phyloP scores from a whole-genome alignment of 768 basidiomycete species.

The Roridomyces roridus region DNA sequence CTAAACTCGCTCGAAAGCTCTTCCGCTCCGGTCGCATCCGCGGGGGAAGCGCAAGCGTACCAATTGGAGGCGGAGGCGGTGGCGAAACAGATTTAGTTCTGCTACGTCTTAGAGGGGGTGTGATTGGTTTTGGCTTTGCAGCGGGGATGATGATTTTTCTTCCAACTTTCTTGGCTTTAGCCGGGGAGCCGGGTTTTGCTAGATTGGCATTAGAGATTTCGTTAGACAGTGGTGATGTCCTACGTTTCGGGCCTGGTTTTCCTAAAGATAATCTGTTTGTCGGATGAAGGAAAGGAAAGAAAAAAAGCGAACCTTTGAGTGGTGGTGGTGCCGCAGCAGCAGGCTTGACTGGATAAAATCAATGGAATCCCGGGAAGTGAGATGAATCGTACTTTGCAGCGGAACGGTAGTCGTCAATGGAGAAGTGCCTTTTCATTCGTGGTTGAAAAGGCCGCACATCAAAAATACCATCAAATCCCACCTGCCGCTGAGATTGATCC shows the following conservation, averaged over 20 bases:
- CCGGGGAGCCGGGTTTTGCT: constrained; percentile 17
- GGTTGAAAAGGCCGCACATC: constrained; percentile 10
- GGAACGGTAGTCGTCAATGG: constrained; percentile 2
- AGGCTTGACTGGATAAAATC: constrained; percentile 1
- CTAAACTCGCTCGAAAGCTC: constrained; percentile 8
- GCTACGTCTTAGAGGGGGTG: background rate
- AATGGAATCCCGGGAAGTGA: background rate
- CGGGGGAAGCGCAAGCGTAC: constrained; percentile 20
- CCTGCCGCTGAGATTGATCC: constrained; percentile 11
- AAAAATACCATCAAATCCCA: background rate
- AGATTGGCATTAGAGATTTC: background rate
- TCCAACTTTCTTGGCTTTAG: constrained; percentile 16
- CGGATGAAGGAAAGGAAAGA: background rate
- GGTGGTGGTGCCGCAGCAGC: background rate
- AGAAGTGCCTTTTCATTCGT: background rate
- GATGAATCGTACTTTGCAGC: background rate
- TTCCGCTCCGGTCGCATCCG: constrained; percentile 20
- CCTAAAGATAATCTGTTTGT: background rate
- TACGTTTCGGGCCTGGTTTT: constrained; percentile 21
- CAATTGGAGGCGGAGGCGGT: constrained; percentile 21
- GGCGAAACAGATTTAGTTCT: constrained; percentile 11
- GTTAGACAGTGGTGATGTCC: background rate
- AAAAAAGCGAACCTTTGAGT: background rate
- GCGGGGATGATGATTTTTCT: constrained; percentile 19
- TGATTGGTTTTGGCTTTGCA: constrained; percentile 12